A percentile compares a stretch with the other conserved stretches of the same genome.
These are phyloP conservation scores for Alnus rubra DNA, from an alignment of 306 rosid genomes.

Conservation along the genomic window DNA sequence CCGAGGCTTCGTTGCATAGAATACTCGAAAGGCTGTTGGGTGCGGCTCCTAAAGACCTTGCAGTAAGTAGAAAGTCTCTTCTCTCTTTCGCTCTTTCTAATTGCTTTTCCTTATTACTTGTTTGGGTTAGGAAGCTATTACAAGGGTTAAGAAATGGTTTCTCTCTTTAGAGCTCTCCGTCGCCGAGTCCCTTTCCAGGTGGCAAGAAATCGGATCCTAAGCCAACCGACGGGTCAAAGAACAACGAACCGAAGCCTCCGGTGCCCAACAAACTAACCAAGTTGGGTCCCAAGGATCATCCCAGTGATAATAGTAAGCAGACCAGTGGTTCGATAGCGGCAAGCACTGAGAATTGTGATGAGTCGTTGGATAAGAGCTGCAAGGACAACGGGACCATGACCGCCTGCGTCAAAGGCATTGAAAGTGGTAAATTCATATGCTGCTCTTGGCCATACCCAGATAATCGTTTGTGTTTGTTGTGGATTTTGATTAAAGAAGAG, in stretches of 20 bases:
- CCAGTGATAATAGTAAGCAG: background rate
- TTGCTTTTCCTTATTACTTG: constrained; percentile 12
- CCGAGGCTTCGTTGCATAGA: constrained; percentile 40
- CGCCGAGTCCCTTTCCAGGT: constrained; percentile 30
- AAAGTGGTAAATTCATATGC: background rate
- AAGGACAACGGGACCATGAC: background rate
- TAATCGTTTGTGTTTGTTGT: background rate
- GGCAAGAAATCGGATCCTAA: constrained; percentile 23
- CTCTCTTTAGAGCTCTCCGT: constrained; percentile 44
- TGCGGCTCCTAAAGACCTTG: constrained; percentile 8
- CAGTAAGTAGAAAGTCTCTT: constrained; percentile 38
- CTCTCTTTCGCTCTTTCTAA: background rate
- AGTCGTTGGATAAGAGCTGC: background rate
- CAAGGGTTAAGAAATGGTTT: constrained; percentile 34
- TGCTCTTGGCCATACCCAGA: background rate
- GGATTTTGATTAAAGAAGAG: background rate
- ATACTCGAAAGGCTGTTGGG: constrained; percentile 42
- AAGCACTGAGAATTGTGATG: background rate
- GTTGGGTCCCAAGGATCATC: constrained; percentile 1
- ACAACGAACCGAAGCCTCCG: constrained; percentile 8
- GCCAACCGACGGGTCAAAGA: constrained; percentile 14
- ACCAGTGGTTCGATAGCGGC: background rate
- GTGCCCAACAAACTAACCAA: background rate
- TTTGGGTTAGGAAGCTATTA: constrained; percentile 27
- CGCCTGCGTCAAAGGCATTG: background rate